Evolutionary conservation across 1,284 basidiomycete species (phyloP).

Genomic region (Leccinum pachyderme): DNA sequence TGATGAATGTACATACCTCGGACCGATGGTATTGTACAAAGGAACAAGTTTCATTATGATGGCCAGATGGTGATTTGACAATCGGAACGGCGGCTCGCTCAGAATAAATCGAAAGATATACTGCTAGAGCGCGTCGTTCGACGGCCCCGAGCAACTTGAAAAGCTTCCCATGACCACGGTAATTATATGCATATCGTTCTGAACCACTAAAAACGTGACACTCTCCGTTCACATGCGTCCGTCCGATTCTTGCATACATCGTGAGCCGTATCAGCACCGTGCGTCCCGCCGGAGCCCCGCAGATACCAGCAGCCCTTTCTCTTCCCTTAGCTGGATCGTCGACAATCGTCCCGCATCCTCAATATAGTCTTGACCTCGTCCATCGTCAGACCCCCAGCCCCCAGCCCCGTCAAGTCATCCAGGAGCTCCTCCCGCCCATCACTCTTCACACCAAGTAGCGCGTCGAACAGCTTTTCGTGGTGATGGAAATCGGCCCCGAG

Average conservation of each 20-base stretch:
- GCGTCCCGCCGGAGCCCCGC: background rate
- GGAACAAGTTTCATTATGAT: too few species aligned
- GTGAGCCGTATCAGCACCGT: background rate
- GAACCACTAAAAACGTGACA: background rate
- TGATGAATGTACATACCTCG: too few species aligned
- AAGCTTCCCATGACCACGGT: too few species aligned
- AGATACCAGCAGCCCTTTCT: background rate
- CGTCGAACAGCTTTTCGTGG: conserved; percentile 12
- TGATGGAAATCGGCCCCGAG: conserved; percentile 48
- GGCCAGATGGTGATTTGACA: too few species aligned
- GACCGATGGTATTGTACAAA: too few species aligned
- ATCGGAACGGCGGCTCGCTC: too few species aligned
- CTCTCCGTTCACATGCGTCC: background rate
- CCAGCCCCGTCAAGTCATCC: conserved; percentile 28
- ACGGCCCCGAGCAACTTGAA: too few species aligned
- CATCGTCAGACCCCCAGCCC: conserved; percentile 19
- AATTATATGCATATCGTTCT: too few species aligned
- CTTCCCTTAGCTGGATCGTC: background rate
- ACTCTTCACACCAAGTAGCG: conserved; percentile 16
- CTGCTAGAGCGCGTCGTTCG: too few species aligned
- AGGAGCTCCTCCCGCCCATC: conserved; percentile 31
- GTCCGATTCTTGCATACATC: background rate
- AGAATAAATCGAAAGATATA: too few species aligned
- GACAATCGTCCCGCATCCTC: conserved; percentile 30
- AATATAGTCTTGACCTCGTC: conserved; percentile 32